Conservation (phyloP, 805 yeast species). For the Pichia exigua region DNA sequence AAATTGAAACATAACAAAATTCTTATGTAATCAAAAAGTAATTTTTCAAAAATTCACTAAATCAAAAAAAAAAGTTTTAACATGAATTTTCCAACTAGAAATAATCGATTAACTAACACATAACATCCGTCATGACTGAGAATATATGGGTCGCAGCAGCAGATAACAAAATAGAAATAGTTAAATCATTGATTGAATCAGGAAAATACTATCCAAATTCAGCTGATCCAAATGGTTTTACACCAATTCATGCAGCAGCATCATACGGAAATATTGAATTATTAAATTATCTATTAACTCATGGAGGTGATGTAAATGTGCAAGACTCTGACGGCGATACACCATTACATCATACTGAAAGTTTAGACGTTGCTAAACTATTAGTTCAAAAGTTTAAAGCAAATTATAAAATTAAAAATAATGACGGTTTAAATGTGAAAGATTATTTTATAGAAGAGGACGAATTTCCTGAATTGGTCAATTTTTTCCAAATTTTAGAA, state of each 20-base stretch:
- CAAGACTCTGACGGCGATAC: slow-evolving; percentile 90
- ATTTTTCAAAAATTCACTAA: too few relatives aligned
- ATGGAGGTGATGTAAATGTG: slow-evolving; percentile 76
- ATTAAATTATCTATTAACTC: slow-evolving; percentile 43
- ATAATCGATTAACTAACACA: neutral
- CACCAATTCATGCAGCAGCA: slow-evolving; percentile 96
- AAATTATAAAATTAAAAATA: slow-evolving; percentile 53
- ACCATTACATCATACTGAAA: slow-evolving; percentile 88
- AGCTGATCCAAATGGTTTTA: slow-evolving; percentile 89
- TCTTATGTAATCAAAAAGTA: neutral
- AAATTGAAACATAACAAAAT: neutral
- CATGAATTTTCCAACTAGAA: neutral
- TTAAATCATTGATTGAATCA: slow-evolving; percentile 44
- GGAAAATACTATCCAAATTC: slow-evolving; percentile 58
- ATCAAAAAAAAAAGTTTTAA: neutral
- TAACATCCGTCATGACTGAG: slow-evolving; percentile 9
- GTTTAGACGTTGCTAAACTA: slow-evolving; percentile 50
- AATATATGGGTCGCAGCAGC: slow-evolving; percentile 96
- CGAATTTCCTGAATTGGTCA: slow-evolving; percentile 72
- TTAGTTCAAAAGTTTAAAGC: slow-evolving; percentile 66
- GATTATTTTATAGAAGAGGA: slow-evolving; percentile 76
- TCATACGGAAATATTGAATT: slow-evolving; percentile 79
- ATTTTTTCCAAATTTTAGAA: slow-evolving; percentile 37
- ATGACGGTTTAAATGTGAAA: slow-evolving; percentile 68
- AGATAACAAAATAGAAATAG: slow-evolving; percentile 60